Evolutionary conservation across 306 rosid species (phyloP).

Genomic region (Cotoneaster glaucophyllus): DNA sequence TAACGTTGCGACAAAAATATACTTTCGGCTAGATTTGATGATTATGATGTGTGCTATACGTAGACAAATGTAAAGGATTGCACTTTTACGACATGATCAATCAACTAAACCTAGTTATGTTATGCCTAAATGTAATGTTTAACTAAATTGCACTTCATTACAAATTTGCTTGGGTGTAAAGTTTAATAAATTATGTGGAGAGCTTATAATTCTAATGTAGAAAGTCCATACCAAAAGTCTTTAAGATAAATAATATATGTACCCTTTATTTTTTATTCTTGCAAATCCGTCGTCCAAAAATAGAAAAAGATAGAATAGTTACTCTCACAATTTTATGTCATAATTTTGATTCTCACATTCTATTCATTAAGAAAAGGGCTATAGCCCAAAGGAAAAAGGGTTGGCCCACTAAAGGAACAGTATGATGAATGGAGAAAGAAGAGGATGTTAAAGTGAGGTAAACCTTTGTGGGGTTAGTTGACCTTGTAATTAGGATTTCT

Average conservation of each 20-base stretch:
- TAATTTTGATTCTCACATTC: background rate
- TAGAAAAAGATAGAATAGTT: background rate
- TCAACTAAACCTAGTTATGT: background rate
- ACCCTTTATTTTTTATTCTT: too few species aligned
- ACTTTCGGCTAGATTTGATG: background rate
- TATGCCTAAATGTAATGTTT: background rate
- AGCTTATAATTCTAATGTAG: background rate
- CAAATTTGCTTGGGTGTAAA: background rate
- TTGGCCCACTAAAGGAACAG: background rate
- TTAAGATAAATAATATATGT: too few species aligned
- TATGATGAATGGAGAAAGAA: constrained; percentile 85
- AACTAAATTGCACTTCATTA: background rate
- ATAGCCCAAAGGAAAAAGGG: too few species aligned
- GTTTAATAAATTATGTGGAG: background rate
- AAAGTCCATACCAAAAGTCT: too few species aligned
- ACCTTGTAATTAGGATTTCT: too few species aligned
- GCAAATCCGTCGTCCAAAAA: too few species aligned
- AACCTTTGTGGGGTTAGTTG: too few species aligned
- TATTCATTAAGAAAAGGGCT: background rate
- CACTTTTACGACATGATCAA: background rate
- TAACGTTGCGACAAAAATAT: background rate
- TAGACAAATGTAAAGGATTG: background rate
- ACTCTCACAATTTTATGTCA: background rate
- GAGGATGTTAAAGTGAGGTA: constrained; percentile 28
- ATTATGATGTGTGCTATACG: background rate